Evolutionary conservation across 1,139 yeast genomes (phyloP).

Genomic region (Torulaspora globosa): DNA sequence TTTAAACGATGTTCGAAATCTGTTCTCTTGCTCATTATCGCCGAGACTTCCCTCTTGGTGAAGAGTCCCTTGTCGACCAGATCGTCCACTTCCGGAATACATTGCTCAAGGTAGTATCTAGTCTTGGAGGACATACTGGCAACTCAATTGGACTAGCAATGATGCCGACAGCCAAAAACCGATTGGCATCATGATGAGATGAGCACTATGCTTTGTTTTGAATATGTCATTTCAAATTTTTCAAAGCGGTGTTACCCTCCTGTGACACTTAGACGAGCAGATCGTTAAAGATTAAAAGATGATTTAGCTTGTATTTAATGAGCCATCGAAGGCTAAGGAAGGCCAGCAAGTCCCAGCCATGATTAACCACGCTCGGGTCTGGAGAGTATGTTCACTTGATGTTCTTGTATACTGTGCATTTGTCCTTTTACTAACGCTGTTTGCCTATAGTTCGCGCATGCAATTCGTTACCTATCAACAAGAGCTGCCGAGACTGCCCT

Average conservation of each 20-base stretch:
- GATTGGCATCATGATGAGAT: constrained; percentile 17
- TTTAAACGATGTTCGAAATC: constrained; percentile 90
- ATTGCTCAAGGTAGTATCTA: constrained; percentile 72
- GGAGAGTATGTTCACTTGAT: constrained; percentile 12
- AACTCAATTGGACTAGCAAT: not conserved
- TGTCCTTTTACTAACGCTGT: constrained; percentile 1
- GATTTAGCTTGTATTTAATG: not conserved
- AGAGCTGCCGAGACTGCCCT: constrained; percentile 11
- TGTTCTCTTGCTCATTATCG: constrained; percentile 88
- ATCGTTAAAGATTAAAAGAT: not conserved
- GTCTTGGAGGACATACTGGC: constrained; percentile 66
- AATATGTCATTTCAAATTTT: constrained; percentile 11
- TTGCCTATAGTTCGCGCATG: constrained; percentile 6
- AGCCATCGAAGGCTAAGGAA: not conserved
- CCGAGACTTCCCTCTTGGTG: constrained; percentile 70
- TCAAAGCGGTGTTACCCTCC: constrained; percentile 11
- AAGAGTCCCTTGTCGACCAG: constrained; percentile 77
- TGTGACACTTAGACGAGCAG: not conserved
- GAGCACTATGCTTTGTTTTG: constrained; percentile 9
- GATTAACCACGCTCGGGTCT: constrained; percentile 11
- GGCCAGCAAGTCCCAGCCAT: constrained; percentile 1
- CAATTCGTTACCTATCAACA: constrained; percentile 16
- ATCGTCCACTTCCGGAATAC: constrained; percentile 92
- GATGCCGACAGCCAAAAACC: not conserved
- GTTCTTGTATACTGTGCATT: not conserved